Base-by-base conservation (phyloP, 1,284 basidiomycete genomes). In the Moniliophthora roreri region DNA sequence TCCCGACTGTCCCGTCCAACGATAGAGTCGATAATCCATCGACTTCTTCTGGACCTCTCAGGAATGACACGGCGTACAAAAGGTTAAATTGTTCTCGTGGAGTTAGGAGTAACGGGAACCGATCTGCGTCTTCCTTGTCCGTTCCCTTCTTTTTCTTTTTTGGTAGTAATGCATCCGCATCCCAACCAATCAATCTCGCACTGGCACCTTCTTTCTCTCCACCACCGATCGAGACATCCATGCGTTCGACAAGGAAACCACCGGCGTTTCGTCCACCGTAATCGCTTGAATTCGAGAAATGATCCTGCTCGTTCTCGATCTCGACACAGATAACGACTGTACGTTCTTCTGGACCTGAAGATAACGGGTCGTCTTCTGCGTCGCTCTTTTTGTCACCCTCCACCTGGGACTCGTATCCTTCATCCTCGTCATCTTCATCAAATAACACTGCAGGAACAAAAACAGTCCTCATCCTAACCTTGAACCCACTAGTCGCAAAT, bases 321-420 rank as follows among this genome's bases (percentile, higher is more conserved):
- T 97, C 90, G 7, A 95, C 84, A 58, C 89, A 92, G 10, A 95
- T 80, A 10, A 94, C 84, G 21, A 95, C 85, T 0, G 91, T 91
- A 37, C 87, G 79, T 66, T 94, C 91, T 50, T 87, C 87, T 55
- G 82, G 85, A 6, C 86, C 89, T 0, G 88, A 87, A 62, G 87
- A 84, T 37, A 78, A 67, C 21, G 78, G 76, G 8, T 74, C 67
- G 16, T 74, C 72, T 1, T 68, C 55, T 32, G 45, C 57, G 35
- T 55, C 55, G n/a, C n/a, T n/a, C n/a, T n/a, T n/a, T n/a, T n/a
- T n/a, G n/a, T n/a, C n/a, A n/a, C n/a, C n/a, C n/a, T n/a, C n/a
- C n/a, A n/a, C n/a, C n/a, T n/a, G n/a, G n/a, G 24, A n/a, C 21
- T 34, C 60, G 28, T 63, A 57, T 23, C 62, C 63, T 20, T 59